Percentiles rank a stretch among this genome's conserved stretches.
Conservation (phyloP, 2,329 filamentous ascomycete genomes). For the Botrytis hyacinthi region DNA sequence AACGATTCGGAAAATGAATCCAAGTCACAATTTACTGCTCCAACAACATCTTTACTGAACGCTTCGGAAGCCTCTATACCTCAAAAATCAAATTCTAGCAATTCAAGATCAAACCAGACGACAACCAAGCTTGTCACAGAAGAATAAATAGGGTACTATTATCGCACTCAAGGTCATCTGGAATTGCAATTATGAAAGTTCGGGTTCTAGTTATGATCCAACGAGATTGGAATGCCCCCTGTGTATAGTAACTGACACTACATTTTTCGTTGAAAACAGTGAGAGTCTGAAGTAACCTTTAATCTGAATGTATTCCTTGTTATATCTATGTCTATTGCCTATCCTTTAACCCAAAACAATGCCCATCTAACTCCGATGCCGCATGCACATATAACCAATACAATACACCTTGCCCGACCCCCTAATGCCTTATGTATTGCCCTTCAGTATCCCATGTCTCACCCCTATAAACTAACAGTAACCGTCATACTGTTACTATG, state of each 20-base stretch:
- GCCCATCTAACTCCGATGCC: not conserved
- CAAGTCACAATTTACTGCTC: too few relatives aligned
- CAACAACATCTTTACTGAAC: too few relatives aligned
- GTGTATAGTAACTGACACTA: not conserved
- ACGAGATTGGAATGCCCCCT: not conserved
- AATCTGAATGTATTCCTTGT: not conserved
- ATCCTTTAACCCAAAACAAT: not conserved
- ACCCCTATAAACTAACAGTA: constrained; percentile 26
- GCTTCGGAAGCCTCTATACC: too few relatives aligned
- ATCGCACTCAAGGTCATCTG: not conserved
- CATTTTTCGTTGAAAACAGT: too few relatives aligned
- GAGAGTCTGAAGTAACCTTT: not conserved
- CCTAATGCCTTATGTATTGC: too few relatives aligned
- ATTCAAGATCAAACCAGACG: too few relatives aligned
- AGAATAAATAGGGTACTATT: not conserved
- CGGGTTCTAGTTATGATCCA: not conserved
- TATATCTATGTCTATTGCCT: not conserved
- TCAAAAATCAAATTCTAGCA: too few relatives aligned
- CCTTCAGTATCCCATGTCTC: not conserved
- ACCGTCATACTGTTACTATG: constrained; percentile 30
- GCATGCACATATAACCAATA: not conserved
- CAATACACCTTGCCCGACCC: too few relatives aligned
- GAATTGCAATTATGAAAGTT: not conserved
- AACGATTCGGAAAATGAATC: too few relatives aligned
- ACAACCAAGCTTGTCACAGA: too few relatives aligned